Base-by-base conservation (phyloP, 495 filamentous ascomycete species). In the Lasiosphaeriaceae sp. region DNA sequence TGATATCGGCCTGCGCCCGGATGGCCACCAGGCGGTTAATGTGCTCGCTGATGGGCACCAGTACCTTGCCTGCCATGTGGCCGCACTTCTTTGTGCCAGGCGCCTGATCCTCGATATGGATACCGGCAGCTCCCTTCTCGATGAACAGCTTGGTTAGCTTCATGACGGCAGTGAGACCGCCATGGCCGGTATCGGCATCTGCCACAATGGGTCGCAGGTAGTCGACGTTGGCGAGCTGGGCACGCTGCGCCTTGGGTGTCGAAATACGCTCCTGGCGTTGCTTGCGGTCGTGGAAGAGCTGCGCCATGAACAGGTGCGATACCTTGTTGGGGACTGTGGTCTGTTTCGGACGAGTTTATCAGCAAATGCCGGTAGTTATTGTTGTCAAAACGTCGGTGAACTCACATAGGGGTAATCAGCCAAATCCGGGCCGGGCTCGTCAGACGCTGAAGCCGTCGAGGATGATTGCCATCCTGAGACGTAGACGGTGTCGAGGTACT, bases 31-130 rank as follows among this genome's bases (percentile, higher is more conserved):
- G 81, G 23, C 94, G 89, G 79, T 97, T 98, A 81, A 97, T 96
- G 77, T 98, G 94, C 76, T 98, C 94, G 76, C 84, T 88, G 72
- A 97, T 96, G 37, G 94, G 94, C 50, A 98, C 94, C 47, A 98
- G 81, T 29, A 98, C 94, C 79, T 98, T 98, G 63, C 94, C 94
- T 60, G 94, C 94, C 94, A 98, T 98, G 75, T 98, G 94, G 54
- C 94, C 94, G 68, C 94, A 98, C 80, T 98, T 98, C 84, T 98
- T 98, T 37, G 94, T 98, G 41, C 94, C 94, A 1, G 94, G 93
- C 11, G 94, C 94, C 74, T 98, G 94, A 69, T 98, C 94, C 74
- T 98, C 94, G 60, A 98, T 97, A 73, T 98, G 94, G 66, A 98
- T 96, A 64, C 94, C 94, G 43, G 94, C 94, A 34, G 94, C 94